phyloP scores from a whole-genome alignment of 2,329 filamentous ascomycete genomes.

The Trichophyton verrucosum region DNA sequence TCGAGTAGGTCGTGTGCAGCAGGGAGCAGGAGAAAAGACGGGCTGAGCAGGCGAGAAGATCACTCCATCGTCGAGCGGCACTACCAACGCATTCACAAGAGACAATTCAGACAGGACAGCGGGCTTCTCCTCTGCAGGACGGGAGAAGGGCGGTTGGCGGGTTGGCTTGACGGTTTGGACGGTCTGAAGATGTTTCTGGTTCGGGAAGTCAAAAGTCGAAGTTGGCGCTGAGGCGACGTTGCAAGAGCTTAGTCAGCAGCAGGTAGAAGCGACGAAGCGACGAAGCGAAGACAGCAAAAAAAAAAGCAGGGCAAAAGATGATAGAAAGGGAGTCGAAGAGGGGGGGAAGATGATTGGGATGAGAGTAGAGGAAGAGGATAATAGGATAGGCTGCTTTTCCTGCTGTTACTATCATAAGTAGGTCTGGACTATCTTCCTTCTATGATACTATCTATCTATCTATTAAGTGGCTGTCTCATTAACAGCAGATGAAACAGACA shows the following conservation, averaged over 20 bases:
- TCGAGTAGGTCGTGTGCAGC: not conserved
- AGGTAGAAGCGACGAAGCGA: too few relatives aligned
- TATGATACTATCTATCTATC: not conserved
- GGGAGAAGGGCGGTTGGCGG: not conserved
- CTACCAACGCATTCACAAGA: too few relatives aligned
- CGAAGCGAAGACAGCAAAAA: not conserved
- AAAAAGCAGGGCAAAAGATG: not conserved
- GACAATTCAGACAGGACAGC: too few relatives aligned
- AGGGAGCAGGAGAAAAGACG: not conserved
- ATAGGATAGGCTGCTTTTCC: not conserved
- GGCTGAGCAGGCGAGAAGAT: not conserved
- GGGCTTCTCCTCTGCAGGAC: not conserved
- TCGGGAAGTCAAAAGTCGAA: not conserved
- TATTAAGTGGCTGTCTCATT: too few relatives aligned
- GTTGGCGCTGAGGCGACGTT: conserved; percentile 2
- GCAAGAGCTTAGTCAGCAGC: conserved; percentile 1
- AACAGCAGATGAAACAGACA: too few relatives aligned
- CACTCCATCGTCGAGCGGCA: not conserved
- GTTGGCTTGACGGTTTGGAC: not conserved
- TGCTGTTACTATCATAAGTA: not conserved
- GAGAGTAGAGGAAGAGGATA: not conserved
- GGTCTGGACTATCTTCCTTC: not conserved
- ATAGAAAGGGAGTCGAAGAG: not conserved
- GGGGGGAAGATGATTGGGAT: not conserved
- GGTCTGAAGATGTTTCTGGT: not conserved